These are phyloP conservation scores for Collariella sp. DNA, from an alignment of 495 filamentous ascomycete genomes.

Conservation along the genomic window DNA sequence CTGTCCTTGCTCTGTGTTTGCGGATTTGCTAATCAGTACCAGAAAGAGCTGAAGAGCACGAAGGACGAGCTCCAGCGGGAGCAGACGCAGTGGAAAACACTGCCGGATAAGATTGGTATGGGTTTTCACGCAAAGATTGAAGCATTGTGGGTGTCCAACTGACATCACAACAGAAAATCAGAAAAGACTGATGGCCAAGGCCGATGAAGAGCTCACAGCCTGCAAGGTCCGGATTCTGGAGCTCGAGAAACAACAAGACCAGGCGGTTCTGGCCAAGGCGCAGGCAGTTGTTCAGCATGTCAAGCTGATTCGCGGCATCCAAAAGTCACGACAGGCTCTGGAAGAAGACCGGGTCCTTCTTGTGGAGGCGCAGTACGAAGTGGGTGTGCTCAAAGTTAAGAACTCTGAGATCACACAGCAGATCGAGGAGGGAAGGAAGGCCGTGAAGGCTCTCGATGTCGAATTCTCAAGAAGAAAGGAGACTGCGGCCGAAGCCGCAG, in stretches of 20 bases:
- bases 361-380: conserved; percentile 74
- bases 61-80: conserved; percentile 53
- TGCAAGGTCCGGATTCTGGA: conserved; percentile 19
- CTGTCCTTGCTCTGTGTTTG: neutral
- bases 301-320: conserved; percentile 51
- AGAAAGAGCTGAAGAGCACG: conserved; percentile 27
- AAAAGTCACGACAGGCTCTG: conserved; percentile 50
- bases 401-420: conserved; percentile 49
- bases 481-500: conserved; percentile 15
- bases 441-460: conserved; percentile 9
- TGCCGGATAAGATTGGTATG: conserved; percentile 64
- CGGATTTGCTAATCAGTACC: conserved; percentile 18
- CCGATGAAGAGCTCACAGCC: conserved; percentile 33
- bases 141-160: conserved; percentile 7
- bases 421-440: conserved; percentile 37
- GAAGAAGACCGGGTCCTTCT: conserved; percentile 58
- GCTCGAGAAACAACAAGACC: conserved; percentile 39
- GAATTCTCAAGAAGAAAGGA: conserved; percentile 25
- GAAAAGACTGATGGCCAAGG: conserved; percentile 40
- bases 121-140: neutral
- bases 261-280: conserved; percentile 53
- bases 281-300: conserved; percentile 51
- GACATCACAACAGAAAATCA: conserved; percentile 39
- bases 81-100: conserved; percentile 48
- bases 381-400: conserved; percentile 52